phyloP scores from a whole-genome alignment of 2,329 filamentous ascomycete species.

The Drechslerella coelobrocha region DNA sequence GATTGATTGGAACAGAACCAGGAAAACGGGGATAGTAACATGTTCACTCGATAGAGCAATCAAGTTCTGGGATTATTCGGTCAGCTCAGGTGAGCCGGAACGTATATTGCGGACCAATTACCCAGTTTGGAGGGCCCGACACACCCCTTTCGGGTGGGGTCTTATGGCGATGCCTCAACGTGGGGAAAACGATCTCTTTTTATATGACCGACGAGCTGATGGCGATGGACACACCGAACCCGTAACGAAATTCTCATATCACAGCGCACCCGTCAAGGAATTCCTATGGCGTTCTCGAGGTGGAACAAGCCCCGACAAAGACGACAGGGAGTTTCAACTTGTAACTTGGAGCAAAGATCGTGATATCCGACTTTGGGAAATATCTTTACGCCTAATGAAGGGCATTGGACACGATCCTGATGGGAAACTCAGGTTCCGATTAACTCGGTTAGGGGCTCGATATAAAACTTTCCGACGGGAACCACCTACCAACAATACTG shows the following conservation, averaged over 20 bases:
- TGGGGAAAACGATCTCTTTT: constrained; percentile 80
- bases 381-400: constrained; percentile 53
- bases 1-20: constrained; percentile 87
- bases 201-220: constrained; percentile 71
- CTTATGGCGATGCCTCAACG: constrained; percentile 91
- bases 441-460: constrained; percentile 81
- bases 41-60: constrained; percentile 91
- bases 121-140: constrained; percentile 87
- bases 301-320: constrained; percentile 68
- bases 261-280: constrained; percentile 79
- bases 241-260: constrained; percentile 67
- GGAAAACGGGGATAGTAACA: constrained; percentile 75
- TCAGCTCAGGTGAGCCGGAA: constrained; percentile 70
- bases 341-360: constrained; percentile 92
- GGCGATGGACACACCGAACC: constrained; percentile 62
- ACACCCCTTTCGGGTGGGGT: constrained; percentile 87
- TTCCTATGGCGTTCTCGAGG: constrained; percentile 88
- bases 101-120: constrained; percentile 81
- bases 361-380: constrained; percentile 76
- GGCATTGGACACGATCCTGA: constrained; percentile 54
- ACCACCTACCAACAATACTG: constrained; percentile 58
- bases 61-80: constrained; percentile 86
- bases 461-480: constrained; percentile 86
- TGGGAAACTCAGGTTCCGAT: constrained; percentile 55
- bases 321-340: constrained; percentile 87